A percentile compares a stretch with the other conserved stretches of the same genome.
Evolutionary conservation across 345 rosid genomes (phyloP).

Genomic region (Ailanthus altissimus): DNA sequence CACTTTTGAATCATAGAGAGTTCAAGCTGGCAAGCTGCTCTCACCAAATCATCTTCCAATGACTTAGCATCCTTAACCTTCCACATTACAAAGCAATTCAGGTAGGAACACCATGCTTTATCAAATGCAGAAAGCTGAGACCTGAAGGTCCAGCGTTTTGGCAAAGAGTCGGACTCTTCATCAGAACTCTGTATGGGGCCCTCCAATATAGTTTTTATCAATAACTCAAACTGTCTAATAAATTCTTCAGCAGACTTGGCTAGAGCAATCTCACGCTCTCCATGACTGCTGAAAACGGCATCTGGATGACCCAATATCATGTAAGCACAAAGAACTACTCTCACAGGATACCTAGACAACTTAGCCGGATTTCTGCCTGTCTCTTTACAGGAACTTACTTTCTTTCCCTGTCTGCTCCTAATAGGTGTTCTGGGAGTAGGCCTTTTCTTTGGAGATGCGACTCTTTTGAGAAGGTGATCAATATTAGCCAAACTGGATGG

Average conservation of each 20-base stretch:
- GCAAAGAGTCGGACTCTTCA: conserved; percentile 44
- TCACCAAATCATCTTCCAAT: conserved; percentile 85
- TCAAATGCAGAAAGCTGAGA: conserved; percentile 81
- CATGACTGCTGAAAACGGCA: conserved; percentile 89
- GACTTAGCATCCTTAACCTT: conserved; percentile 91
- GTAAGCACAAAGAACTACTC: conserved; percentile 89
- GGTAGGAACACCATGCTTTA: conserved; percentile 79
- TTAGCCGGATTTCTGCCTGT: conserved; percentile 42
- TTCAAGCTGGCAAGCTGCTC: conserved; percentile 99
- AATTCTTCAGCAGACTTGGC: conserved; percentile 68
- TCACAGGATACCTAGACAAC: conserved; percentile 77
- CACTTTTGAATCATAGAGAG: conserved; percentile 95
- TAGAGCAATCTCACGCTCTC: conserved; percentile 79
- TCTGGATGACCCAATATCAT: conserved; percentile 98
- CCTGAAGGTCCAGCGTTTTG: conserved; percentile 66
- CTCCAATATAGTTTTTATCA: conserved; percentile 65
- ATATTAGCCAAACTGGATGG: conserved; percentile 56
- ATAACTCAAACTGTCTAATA: conserved; percentile 65
- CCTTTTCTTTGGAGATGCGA: conserved; percentile 71
- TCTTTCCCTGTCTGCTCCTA: conserved; percentile 61
- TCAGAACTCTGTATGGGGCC: conserved; percentile 69
- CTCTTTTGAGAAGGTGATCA: conserved; percentile 89
- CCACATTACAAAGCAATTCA: conserved; percentile 94
- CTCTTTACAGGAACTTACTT: conserved; percentile 39
- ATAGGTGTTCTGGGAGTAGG: conserved; percentile 37